Base-by-base conservation (phyloP, 2,329 filamentous ascomycete genomes). In the Aureobasidium musti region DNA sequence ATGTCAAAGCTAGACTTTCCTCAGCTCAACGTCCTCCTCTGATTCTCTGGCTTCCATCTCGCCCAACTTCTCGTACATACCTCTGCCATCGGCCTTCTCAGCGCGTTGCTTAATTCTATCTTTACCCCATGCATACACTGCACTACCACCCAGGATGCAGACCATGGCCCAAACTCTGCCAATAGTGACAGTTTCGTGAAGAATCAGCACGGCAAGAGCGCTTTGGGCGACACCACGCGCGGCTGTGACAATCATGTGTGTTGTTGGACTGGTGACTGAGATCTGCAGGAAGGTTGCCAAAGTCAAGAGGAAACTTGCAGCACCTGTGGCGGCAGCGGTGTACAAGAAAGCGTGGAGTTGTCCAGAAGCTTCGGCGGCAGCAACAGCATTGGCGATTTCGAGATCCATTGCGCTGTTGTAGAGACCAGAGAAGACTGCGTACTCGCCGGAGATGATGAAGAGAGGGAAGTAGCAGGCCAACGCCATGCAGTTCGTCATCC, bases 221-320 rank as follows among this genome's bases (percentile, higher is more conserved):
- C 49, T 54, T 17, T 65, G 63, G 21, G 63, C 63, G 5, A 65
- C 63, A 8, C 63, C 63, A 6, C 63, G 30, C 4, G 63, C 49
- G 8, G 63, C 63, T 39, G 63, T 65, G n/a, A 65, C 63, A 19
- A 65, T 65, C 63, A 65, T 65, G 37, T 65, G 63, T 35, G 63
- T 65, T 19, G 63, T 65, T 10, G 63, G 63, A 10, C 49, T 54
- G 14, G 63, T 65, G 50, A 65, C 63, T 1, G 49, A 54, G 14
- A 65, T 65, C 14, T 65, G 63, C 37, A 65, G 23, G 50, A 65
- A 65, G 8, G 63, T 65, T 10, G 63, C 63, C 11, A 65, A 28
- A 21, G 63, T 65, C 26, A 65, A 19, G 26, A 65, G 63, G 41
- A 65, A 65, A 49, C 63, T 56, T 21, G 63, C 63, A 30, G 17